These are phyloP conservation scores for Mortierella sp. DNA, from an alignment of 371 early-diverging fungal genomes.

Conservation along the genomic window DNA sequence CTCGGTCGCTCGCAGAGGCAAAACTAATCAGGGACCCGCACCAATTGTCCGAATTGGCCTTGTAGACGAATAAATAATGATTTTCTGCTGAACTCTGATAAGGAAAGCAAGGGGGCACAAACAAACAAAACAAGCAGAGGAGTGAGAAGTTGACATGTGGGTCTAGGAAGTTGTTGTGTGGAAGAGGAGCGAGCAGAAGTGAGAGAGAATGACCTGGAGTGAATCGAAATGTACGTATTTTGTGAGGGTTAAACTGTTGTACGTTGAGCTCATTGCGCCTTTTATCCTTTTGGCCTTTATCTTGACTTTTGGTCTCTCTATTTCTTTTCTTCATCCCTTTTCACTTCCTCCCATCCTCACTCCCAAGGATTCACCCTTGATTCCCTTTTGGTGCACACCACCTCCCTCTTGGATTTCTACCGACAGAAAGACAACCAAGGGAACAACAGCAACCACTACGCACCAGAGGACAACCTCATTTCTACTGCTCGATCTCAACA, in stretches of 20 bases:
- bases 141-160: background rate
- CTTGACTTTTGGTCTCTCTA: background rate
- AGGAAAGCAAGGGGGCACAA: too few species aligned
- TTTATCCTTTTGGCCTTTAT: background rate
- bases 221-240: slow-evolving; percentile 8
- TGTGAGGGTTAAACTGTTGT: background rate
- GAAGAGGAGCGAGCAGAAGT: background rate
- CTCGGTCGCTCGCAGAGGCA: slow-evolving; percentile 51
- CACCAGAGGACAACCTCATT: background rate
- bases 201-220: background rate
- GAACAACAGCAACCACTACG: slow-evolving; percentile 8
- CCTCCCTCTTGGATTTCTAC: slow-evolving; percentile 24
- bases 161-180: background rate
- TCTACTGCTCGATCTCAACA: background rate
- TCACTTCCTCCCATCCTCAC: background rate
- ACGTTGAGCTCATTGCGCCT: background rate
- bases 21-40: slow-evolving; percentile 23
- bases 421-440: slow-evolving; percentile 25
- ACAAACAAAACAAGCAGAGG: too few species aligned
- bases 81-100: background rate
- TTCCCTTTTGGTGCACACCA: slow-evolving; percentile 6
- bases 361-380: slow-evolving; percentile 16
- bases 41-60: background rate
- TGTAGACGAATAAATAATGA: background rate
- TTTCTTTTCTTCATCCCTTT: background rate